Evolutionary conservation across 371 early-diverging fungal species (phyloP).

Genomic region (Lichtheimia ornata): DNA sequence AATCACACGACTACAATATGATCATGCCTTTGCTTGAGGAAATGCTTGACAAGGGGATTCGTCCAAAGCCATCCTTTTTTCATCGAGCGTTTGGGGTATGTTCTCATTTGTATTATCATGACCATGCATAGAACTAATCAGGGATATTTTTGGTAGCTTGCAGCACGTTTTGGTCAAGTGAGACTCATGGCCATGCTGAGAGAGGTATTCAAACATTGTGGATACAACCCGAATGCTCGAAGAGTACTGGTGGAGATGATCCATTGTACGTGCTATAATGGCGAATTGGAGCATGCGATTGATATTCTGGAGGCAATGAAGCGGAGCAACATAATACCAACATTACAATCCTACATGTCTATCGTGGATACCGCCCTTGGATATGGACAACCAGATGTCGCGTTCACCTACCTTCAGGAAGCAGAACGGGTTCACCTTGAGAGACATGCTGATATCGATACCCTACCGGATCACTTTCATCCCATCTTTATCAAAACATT

Average conservation of each 20-base stretch:
- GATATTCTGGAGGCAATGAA: conserved; percentile 44
- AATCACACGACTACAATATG: conserved; percentile 8
- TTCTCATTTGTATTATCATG: neutral
- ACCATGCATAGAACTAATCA: neutral
- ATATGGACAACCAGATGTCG: conserved; percentile 23
- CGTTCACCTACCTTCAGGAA: conserved; percentile 41
- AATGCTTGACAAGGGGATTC: conserved; percentile 21
- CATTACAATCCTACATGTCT: conserved; percentile 11
- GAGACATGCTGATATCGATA: conserved; percentile 35
- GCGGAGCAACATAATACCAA: conserved; percentile 11
- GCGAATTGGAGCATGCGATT: conserved; percentile 40
- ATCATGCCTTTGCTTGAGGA: conserved; percentile 19
- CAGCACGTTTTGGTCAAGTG: conserved; percentile 23
- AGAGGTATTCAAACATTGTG: conserved; percentile 23
- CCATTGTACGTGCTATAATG: conserved; percentile 31
- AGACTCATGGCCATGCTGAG: conserved; percentile 25
- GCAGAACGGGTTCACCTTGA: conserved; percentile 42
- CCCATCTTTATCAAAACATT: conserved; percentile 36
- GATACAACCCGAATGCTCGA: conserved; percentile 3
- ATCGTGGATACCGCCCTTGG: conserved; percentile 25
- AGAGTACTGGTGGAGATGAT: conserved; percentile 29
- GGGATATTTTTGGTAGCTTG: conserved; percentile 12
- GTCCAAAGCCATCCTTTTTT: conserved; percentile 16
- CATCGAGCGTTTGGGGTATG: conserved; percentile 35
- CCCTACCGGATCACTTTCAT: conserved; percentile 26